Evolutionary conservation across 768 basidiomycete genomes (phyloP).

Genomic region (Infundibulicybe gibba): DNA sequence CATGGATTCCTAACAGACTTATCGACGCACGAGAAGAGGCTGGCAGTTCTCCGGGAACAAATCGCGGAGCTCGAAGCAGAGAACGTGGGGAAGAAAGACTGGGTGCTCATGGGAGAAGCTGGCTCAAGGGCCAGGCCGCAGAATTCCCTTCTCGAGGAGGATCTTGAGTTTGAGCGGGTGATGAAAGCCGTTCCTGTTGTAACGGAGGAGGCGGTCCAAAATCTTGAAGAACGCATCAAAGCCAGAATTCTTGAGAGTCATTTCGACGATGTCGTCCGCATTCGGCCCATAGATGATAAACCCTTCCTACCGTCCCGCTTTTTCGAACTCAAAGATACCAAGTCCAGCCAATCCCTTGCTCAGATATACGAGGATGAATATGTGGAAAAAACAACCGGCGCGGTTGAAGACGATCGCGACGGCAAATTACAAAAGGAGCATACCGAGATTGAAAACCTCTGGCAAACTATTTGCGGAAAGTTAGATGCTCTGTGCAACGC

Average conservation of each 20-base stretch:
- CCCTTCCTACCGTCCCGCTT: conserved; percentile 89
- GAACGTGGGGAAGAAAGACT: conserved; percentile 87
- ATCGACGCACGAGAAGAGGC: conserved; percentile 79
- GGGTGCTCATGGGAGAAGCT: conserved; percentile 92
- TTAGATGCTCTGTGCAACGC: conserved; percentile 93
- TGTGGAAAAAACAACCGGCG: conserved; percentile 56
- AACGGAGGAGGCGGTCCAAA: conserved; percentile 81
- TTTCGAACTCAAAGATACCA: conserved; percentile 86
- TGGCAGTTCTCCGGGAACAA: conserved; percentile 69
- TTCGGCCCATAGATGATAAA: conserved; percentile 72
- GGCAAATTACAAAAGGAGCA: conserved; percentile 88
- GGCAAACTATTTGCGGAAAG: conserved; percentile 85
- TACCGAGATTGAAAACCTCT: conserved; percentile 75
- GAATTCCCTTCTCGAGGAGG: conserved; percentile 89
- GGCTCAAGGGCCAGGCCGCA: conserved; percentile 78
- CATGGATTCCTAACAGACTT: conserved; percentile 37
- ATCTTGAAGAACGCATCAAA: conserved; percentile 89
- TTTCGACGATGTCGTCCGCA: conserved; percentile 92
- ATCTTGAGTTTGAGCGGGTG: conserved; percentile 91
- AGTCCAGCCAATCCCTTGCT: conserved; percentile 85
- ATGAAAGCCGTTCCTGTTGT: conserved; percentile 85
- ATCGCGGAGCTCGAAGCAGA: conserved; percentile 81
- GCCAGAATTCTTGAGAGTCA: conserved; percentile 77
- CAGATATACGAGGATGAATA: conserved; percentile 97
- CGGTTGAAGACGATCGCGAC: conserved; percentile 71